These are phyloP conservation scores for Calocera viscosa DNA, from an alignment of 768 basidiomycete species.

Conservation along the genomic window DNA sequence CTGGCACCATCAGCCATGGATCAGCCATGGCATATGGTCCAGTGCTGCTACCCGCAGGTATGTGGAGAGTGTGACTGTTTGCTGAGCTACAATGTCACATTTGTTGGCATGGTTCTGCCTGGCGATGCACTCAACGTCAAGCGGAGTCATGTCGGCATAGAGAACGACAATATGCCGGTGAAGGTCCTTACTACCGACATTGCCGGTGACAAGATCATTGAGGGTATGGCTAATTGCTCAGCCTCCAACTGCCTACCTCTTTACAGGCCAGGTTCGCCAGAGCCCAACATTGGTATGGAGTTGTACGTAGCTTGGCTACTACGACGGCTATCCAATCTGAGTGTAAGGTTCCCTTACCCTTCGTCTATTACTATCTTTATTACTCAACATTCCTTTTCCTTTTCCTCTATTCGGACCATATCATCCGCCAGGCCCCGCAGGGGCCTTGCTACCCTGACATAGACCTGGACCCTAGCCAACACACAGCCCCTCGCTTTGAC, in stretches of 20 bases:
- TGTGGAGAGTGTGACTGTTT: constrained; percentile 91
- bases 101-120: constrained; percentile 94
- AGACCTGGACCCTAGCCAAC: too few relatives aligned
- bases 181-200: constrained; percentile 75
- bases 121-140: constrained; percentile 75
- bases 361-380: too few relatives aligned
- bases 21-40: constrained; percentile 96
- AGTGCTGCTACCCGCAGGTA: constrained; percentile 87
- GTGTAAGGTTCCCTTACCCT: too few relatives aligned
- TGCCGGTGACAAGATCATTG: constrained; percentile 79
- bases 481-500: too few relatives aligned
- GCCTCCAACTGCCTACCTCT: constrained; percentile 85
- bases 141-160: constrained; percentile 83
- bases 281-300: constrained; percentile 99
- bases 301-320: constrained; percentile 83
- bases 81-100: constrained; percentile 82
- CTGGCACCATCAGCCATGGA: constrained; percentile 93
- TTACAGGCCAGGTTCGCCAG: constrained; percentile 97
- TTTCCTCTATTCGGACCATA: too few relatives aligned
- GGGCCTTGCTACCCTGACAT: too few relatives aligned
- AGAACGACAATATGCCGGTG: constrained; percentile 84
- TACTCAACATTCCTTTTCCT: too few relatives aligned
- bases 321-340: constrained; percentile 79
- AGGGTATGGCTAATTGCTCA: constrained; percentile 84
- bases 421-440: too few relatives aligned